Conservation (phyloP, 1,139 yeast genomes). For the Kodamaea ohmeri region DNA sequence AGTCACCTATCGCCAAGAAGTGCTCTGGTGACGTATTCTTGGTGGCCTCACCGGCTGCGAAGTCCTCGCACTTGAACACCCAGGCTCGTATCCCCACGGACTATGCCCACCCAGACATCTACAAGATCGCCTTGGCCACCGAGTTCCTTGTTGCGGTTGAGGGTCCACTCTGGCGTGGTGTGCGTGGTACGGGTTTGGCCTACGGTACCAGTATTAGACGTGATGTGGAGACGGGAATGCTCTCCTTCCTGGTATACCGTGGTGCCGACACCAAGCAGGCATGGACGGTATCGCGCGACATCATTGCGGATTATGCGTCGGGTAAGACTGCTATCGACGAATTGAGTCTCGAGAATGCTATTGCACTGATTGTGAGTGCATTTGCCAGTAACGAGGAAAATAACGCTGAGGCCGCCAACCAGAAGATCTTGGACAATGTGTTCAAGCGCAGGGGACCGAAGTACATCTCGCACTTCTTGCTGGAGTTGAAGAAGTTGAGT, state of each 20-base stretch:
- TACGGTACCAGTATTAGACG: slow-evolving; percentile 74
- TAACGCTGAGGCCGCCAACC: slow-evolving; percentile 58
- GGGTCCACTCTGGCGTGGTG: slow-evolving; percentile 97
- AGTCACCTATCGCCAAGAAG: slow-evolving; percentile 54
- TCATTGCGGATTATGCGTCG: slow-evolving; percentile 58
- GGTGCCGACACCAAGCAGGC: slow-evolving; percentile 83
- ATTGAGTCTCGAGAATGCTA: slow-evolving; percentile 64
- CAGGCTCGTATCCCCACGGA: slow-evolving; percentile 63
- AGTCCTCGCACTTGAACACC: slow-evolving; percentile 71
- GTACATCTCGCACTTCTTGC: slow-evolving; percentile 42
- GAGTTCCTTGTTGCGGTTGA: slow-evolving; percentile 84
- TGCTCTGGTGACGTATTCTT: slow-evolving; percentile 60
- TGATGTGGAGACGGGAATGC: slow-evolving; percentile 63
- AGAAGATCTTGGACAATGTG: slow-evolving; percentile 62
- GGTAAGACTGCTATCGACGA: slow-evolving; percentile 57
- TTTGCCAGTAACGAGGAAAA: slow-evolving; percentile 67
- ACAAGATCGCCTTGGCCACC: slow-evolving; percentile 68
- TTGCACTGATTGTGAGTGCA: slow-evolving; percentile 69
- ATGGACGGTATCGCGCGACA: slow-evolving; percentile 60
- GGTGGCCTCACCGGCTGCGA: slow-evolving; percentile 80
- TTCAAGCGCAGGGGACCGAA: slow-evolving; percentile 70
- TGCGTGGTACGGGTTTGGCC: slow-evolving; percentile 93
- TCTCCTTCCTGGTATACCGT: slow-evolving; percentile 68
- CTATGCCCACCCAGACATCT: slow-evolving; percentile 64
- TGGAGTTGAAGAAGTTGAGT: slow-evolving; percentile 50